These are phyloP conservation scores for Phaseolus lunatus DNA, from an alignment of 306 rosid genomes.

Conservation along the genomic window DNA sequence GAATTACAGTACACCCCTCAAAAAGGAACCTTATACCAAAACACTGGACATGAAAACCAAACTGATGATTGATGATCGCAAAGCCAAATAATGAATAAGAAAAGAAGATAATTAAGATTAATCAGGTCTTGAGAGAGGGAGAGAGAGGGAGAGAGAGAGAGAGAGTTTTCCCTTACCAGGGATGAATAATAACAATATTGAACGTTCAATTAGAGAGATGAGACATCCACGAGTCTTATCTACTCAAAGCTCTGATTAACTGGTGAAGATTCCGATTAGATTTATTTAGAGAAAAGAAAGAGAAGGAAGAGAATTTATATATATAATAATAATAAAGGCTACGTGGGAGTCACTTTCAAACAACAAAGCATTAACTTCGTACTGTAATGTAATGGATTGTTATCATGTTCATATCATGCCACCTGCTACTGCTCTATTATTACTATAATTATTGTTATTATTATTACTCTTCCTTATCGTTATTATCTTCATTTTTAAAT, in stretches of 20 bases:
- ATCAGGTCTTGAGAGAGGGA: too few species aligned
- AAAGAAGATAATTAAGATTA: constrained; percentile 36
- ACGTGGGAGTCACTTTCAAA: constrained; percentile 55
- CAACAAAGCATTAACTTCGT: constrained; percentile 26
- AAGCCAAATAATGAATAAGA: constrained; percentile 41
- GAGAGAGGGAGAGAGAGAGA: constrained; percentile 17
- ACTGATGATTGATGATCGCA: constrained; percentile 47
- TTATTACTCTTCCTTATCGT: neutral
- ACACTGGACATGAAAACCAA: constrained; percentile 37
- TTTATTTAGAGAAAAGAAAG: constrained; percentile 30
- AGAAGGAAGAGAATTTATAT: neutral
- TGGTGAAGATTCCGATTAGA: constrained; percentile 58
- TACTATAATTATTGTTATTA: neutral
- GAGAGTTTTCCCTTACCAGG: constrained; percentile 51
- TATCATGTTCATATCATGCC: neutral
- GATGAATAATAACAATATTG: constrained; percentile 45
- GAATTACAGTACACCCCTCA: constrained; percentile 33
- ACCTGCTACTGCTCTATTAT: neutral
- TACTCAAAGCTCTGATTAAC: constrained; percentile 54
- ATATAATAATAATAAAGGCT: neutral
- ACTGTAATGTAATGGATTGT: constrained; percentile 3
- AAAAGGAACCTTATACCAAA: constrained; percentile 43
- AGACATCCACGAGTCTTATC: constrained; percentile 67
- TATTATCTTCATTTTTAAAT: neutral
- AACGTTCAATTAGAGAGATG: constrained; percentile 36